Evolutionary conservation across 1,139 yeast genomes (phyloP).

Genomic region (Geotrichum candidum): DNA sequence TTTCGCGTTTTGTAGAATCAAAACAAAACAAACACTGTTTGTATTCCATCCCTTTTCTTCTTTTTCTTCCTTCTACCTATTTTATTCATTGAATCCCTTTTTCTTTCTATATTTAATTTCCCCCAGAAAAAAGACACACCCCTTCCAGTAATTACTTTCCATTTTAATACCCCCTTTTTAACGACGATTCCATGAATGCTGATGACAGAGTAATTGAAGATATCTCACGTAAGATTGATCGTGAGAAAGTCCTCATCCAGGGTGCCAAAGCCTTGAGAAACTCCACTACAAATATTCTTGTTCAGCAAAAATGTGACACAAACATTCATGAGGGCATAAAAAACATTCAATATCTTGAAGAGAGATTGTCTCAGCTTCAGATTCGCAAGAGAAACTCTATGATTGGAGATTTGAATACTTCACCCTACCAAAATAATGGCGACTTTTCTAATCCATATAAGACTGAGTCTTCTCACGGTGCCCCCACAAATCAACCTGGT

Average conservation of each 20-base stretch:
- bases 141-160: background rate
- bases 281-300: constrained; percentile 70
- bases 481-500: background rate
- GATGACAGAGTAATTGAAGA: constrained; percentile 44
- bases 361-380: constrained; percentile 61
- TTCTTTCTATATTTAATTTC: background rate
- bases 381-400: constrained; percentile 27
- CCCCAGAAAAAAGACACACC: background rate
- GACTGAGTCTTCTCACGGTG: background rate
- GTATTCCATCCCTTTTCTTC: background rate
- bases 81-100: background rate
- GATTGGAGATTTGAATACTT: background rate
- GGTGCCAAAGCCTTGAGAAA: constrained; percentile 80
- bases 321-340: constrained; percentile 87
- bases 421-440: background rate
- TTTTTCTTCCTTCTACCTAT: background rate
- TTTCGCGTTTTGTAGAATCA: background rate
- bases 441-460: background rate
- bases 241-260: constrained; percentile 79
- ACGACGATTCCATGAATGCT: background rate
- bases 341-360: constrained; percentile 81
- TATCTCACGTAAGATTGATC: constrained; percentile 73
- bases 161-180: background rate
- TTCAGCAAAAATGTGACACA: constrained; percentile 85
- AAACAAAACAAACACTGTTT: background rate